phyloP scores from a whole-genome alignment of 2,329 filamentous ascomycete genomes.

The Colletotrichum tofieldiae region DNA sequence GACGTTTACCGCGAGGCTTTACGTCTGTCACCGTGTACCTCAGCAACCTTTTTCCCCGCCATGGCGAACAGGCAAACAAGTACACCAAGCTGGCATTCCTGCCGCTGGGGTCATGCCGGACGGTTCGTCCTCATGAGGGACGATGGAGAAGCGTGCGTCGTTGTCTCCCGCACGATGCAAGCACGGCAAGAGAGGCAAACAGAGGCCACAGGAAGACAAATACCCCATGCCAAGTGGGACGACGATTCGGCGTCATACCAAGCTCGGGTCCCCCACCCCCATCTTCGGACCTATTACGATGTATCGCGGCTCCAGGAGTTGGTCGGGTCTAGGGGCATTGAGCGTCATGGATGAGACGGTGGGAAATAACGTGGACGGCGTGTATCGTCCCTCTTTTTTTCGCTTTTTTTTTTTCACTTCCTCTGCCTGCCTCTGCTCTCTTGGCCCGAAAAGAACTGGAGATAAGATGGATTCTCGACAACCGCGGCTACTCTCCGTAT shows the following conservation, averaged over 20 bases:
- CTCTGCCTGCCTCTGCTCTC: background rate
- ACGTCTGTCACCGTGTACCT: conserved; percentile 20
- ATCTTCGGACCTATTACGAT: conserved; percentile 37
- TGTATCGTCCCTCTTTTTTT: conserved; percentile 27
- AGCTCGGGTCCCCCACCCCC: conserved; percentile 35
- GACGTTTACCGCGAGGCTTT: conserved; percentile 34
- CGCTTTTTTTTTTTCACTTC: background rate
- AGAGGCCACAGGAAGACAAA: conserved; percentile 4
- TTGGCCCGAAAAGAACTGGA: conserved; percentile 27
- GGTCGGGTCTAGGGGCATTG: conserved; percentile 32
- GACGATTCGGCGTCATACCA: conserved; percentile 35
- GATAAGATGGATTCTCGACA: conserved; percentile 37
- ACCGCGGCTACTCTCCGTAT: conserved; percentile 38
- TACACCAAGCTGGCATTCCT: background rate
- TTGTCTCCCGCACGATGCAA: background rate
- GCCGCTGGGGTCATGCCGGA: conserved; percentile 1
- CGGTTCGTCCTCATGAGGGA: background rate
- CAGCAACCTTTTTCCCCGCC: conserved; percentile 15
- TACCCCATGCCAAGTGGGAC: conserved; percentile 28
- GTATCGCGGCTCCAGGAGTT: conserved; percentile 32
- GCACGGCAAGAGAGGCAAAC: background rate
- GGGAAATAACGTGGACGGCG: conserved; percentile 34
- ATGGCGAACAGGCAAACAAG: conserved; percentile 24
- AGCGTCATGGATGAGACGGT: conserved; percentile 39
- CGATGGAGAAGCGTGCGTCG: background rate